phyloP scores from a whole-genome alignment of 1,284 basidiomycete species.

The Leucoagaricus sp. region DNA sequence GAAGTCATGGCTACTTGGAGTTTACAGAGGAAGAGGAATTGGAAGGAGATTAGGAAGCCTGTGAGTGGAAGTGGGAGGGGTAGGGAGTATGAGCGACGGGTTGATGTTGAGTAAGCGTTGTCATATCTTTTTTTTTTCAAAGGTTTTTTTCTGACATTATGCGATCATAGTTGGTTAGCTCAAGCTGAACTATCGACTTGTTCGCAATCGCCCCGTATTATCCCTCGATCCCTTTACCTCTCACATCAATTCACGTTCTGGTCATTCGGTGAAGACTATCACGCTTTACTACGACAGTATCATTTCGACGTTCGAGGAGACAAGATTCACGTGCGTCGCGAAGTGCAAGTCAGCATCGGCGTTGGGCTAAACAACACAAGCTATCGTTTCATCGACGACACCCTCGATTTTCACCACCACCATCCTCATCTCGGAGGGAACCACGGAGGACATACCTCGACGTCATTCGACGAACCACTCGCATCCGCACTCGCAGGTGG shows the following conservation, averaged over 20 bases:
- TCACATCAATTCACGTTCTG: conserved; percentile 82
- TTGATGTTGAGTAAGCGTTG: conserved; percentile 29
- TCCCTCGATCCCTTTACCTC: conserved; percentile 77
- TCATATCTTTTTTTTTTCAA: not conserved
- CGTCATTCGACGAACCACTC: conserved; percentile 78
- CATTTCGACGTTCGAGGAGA: conserved; percentile 60
- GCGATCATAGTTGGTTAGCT: conserved; percentile 56
- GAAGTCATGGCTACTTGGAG: conserved; percentile 69
- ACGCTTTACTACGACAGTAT: conserved; percentile 70
- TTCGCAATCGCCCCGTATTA: conserved; percentile 54
- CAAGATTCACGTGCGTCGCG: conserved; percentile 70
- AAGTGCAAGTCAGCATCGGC: conserved; percentile 50
- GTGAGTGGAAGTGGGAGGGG: conserved; percentile 22
- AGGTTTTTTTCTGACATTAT: not conserved
- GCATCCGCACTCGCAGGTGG: conserved; percentile 70
- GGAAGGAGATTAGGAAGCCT: conserved; percentile 52
- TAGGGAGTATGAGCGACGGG: conserved; percentile 3
- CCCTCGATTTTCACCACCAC: conserved; percentile 34
- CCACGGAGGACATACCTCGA: not conserved
- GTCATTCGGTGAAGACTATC: conserved; percentile 76
- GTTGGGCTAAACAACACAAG: conserved; percentile 20
- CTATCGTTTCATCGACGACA: conserved; percentile 58
- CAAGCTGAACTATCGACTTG: conserved; percentile 81
- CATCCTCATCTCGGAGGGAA: not conserved
- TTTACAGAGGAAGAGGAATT: conserved; percentile 52